Evolutionary conservation across 2,329 filamentous ascomycete species (phyloP), one percentile per base, ranked within the genome.

Genomic region (Fusarium poae): DNA sequence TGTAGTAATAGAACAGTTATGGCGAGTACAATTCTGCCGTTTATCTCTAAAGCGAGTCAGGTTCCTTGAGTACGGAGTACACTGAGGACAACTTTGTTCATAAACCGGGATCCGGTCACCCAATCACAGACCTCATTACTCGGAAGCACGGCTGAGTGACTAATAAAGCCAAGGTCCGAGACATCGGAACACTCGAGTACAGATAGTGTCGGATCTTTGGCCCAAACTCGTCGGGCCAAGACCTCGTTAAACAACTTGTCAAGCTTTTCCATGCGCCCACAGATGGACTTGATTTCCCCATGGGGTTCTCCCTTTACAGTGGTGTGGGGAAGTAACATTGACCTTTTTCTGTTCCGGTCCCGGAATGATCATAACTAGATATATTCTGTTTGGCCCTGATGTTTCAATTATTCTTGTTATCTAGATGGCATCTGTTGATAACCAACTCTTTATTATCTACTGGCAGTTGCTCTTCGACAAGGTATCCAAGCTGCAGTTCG

Each of bases 271-370:
- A 62, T 18, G 25, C 27, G 25, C 21, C 43, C 29, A 55, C 20
- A 23, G 27, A 32, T 48, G 44, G 44, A 32, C 20, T 32, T 48
- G 27, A 29, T 40, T 62, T 62, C 59, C 59, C 59, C 59, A 62
- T 62, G 59, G 59, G 59, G 59, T 46, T 27, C 37, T 34, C 23
- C n/a, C 13, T 35, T 10, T 42, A 40, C 39, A 13, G 13, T 13
- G 21, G 13, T 39, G 46, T 62, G 59, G 59, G 48, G 46, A 48
- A 29, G 13, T 13, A 15, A 35, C 42, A 55, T 4, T 35, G 46
- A n/a, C 3, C 3, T 34, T 18, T 16, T 37, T 35, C 23, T 23
- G 30, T 29, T 27, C 18, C 11, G 29, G 25, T 15, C 18, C 12
- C 25, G 44, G 46, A 30, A 58, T 35, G 21, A 60, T 34, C 32